These are phyloP conservation scores for Blastobotrys capitulatus DNA, from an alignment of 1,139 yeast genomes.

Conservation along the genomic window DNA sequence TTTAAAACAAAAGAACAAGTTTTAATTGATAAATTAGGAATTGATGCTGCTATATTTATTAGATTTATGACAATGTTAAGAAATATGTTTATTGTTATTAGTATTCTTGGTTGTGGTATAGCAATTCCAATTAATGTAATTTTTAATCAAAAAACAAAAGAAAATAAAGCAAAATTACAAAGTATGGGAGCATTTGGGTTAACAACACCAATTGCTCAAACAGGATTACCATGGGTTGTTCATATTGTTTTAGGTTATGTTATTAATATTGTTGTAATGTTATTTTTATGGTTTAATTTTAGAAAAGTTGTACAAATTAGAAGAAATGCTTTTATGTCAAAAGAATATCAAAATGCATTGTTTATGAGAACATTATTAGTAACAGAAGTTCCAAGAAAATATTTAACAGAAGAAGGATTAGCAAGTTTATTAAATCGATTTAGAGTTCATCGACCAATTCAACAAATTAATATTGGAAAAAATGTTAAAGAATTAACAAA, in stretches of 20 bases:
- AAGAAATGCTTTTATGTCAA: slow-evolving; percentile 24
- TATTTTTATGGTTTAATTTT: slow-evolving; percentile 31
- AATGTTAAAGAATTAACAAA: slow-evolving; percentile 28
- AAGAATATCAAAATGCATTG: slow-evolving; percentile 28
- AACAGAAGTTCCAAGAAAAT: slow-evolving; percentile 31
- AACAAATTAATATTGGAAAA: slow-evolving; percentile 33
- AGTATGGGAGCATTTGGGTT: slow-evolving; percentile 33
- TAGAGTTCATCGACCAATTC: slow-evolving; percentile 20
- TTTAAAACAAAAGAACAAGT: slow-evolving; percentile 26
- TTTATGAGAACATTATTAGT: slow-evolving; percentile 34
- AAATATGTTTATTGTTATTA: slow-evolving; percentile 29
- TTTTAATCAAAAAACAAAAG: slow-evolving; percentile 27
- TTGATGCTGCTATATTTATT: slow-evolving; percentile 36
- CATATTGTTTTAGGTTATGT: slow-evolving; percentile 35
- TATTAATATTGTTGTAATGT: slow-evolving; percentile 26
- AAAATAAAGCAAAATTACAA: slow-evolving; percentile 8
- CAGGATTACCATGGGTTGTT: slow-evolving; percentile 31
- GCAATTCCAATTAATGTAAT: slow-evolving; percentile 37
- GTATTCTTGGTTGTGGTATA: slow-evolving; percentile 32
- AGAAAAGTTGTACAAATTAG: slow-evolving; percentile 29
- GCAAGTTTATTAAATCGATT: slow-evolving; percentile 18
- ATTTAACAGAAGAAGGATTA: slow-evolving; percentile 29
- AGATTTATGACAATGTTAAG: slow-evolving; percentile 34
- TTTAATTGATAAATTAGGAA: slow-evolving; percentile 31
- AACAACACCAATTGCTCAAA: slow-evolving; percentile 35